Percentiles rank a stretch among this genome's conserved stretches.
These are phyloP conservation scores for Polytolypa hystricis DNA, from an alignment of 2,329 filamentous ascomycete genomes.

Conservation along the genomic window DNA sequence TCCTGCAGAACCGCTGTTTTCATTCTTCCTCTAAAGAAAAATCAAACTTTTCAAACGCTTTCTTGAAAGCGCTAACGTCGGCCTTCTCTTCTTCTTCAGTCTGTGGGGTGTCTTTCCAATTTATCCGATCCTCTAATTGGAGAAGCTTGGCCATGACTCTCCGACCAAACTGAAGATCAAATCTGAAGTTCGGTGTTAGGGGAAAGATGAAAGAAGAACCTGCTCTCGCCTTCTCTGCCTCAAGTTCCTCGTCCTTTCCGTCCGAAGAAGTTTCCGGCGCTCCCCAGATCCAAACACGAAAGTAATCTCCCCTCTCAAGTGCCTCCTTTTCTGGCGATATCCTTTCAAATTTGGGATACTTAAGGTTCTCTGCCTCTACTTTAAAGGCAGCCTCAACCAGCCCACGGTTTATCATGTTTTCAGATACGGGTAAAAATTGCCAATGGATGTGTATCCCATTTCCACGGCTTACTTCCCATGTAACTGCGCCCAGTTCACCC, in stretches of 20 bases:
- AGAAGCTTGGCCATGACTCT: conserved; percentile 81
- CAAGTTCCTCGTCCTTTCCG: conserved; percentile 1
- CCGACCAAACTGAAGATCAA: conserved; percentile 84
- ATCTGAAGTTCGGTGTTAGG: conserved; percentile 59
- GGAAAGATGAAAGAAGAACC: conserved; percentile 65
- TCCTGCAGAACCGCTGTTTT: background rate
- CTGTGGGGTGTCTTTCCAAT: conserved; percentile 81
- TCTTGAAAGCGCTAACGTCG: conserved; percentile 70
- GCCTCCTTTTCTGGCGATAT: conserved; percentile 29
- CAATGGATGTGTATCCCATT: conserved; percentile 82
- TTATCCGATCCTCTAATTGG: conserved; percentile 61
- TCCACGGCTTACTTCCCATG: conserved; percentile 80
- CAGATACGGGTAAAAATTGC: conserved; percentile 76
- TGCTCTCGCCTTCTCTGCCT: conserved; percentile 31
- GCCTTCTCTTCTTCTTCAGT: conserved; percentile 63
- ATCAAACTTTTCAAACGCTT: conserved; percentile 75
- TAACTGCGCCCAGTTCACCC: conserved; percentile 64
- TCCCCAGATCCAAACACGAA: conserved; percentile 71
- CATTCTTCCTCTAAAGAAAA: conserved; percentile 48
- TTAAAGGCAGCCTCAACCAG: conserved; percentile 82
- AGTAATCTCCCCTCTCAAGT: conserved; percentile 50
- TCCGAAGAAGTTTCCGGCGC: conserved; percentile 25
- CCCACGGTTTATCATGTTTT: conserved; percentile 55
- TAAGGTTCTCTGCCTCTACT: conserved; percentile 69
- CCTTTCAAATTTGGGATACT: conserved; percentile 44